Evolutionary conservation across 192 early-diverging fungal genomes (phyloP).

Genomic region (Mortierella claussenii): DNA sequence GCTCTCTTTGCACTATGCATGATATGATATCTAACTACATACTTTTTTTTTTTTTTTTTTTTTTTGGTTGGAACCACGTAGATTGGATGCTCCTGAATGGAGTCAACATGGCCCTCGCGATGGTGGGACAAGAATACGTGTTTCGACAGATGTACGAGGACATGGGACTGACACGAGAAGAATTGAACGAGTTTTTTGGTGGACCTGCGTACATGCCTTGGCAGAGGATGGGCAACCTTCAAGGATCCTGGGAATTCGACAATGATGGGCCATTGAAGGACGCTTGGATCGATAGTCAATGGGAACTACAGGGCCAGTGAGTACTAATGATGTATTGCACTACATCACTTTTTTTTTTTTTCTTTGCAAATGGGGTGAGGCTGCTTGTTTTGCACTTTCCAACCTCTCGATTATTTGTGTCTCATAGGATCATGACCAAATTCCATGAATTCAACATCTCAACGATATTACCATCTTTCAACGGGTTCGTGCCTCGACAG

Average conservation of each 20-base stretch:
- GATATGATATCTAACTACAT: not conserved
- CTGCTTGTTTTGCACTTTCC: too few species aligned
- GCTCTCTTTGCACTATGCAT: too few species aligned
- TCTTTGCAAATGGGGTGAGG: too few species aligned
- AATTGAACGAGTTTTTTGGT: constrained; percentile 25
- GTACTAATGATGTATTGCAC: constrained; percentile 1
- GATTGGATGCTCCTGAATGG: constrained; percentile 54
- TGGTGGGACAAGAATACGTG: constrained; percentile 49
- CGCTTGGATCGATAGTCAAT: constrained; percentile 50
- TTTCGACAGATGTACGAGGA: constrained; percentile 38
- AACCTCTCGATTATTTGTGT: too few species aligned
- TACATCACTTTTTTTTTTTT: not conserved
- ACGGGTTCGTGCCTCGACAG: constrained; percentile 37
- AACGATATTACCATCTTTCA: constrained; percentile 39
- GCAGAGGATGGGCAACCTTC: constrained; percentile 50
- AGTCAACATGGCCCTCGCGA: constrained; percentile 41
- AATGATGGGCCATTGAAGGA: constrained; percentile 32
- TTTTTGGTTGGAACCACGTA: too few species aligned
- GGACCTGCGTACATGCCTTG: constrained; percentile 47
- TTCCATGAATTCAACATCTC: constrained; percentile 46
- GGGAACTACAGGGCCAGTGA: constrained; percentile 41
- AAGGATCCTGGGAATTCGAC: constrained; percentile 26
- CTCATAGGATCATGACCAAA: constrained; percentile 28
- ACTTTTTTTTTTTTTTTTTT: not conserved
- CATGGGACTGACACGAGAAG: constrained; percentile 14